These are phyloP conservation scores for Coemansia sp. DNA, from an alignment of 192 early-diverging fungal species.

Conservation along the genomic window DNA sequence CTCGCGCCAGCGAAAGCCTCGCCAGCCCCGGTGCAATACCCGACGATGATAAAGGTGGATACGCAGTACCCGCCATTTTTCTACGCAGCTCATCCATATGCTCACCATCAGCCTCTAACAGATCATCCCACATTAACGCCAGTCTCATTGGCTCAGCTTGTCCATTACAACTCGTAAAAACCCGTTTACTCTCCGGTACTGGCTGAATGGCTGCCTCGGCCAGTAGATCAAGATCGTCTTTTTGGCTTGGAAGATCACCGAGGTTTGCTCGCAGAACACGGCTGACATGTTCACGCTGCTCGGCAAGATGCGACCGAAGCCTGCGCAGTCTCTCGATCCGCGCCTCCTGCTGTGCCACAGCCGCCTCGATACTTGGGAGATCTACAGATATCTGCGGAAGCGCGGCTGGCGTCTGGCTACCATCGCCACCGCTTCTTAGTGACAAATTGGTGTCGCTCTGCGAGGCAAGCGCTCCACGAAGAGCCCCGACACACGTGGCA, in stretches of 20 bases:
- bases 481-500: conserved; percentile 20
- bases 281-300: conserved; percentile 17
- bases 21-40: neutral
- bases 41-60: neutral
- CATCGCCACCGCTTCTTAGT: neutral
- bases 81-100: conserved; percentile 8
- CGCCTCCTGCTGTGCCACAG: conserved; percentile 11
- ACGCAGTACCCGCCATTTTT: neutral
- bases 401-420: neutral
- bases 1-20: conserved; percentile 11
- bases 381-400: conserved; percentile 5
- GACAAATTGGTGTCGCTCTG: neutral
- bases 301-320: conserved; percentile 28
- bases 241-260: neutral
- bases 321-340: conserved; percentile 30
- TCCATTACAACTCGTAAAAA: neutral
- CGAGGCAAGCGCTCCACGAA: conserved; percentile 16
- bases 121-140: conserved; percentile 25
- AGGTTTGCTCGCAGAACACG: neutral
- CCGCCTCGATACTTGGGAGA: conserved; percentile 10
- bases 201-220: neutral
- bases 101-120: conserved; percentile 12
- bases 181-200: neutral
- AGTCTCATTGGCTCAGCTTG: conserved; percentile 12
- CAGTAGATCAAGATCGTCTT: too few species aligned